A percentile compares a stretch with the other conserved stretches of the same genome.
Conservation (phyloP, 352 stramenopile genomes). For the Pseudoperonospora humuli region DNA sequence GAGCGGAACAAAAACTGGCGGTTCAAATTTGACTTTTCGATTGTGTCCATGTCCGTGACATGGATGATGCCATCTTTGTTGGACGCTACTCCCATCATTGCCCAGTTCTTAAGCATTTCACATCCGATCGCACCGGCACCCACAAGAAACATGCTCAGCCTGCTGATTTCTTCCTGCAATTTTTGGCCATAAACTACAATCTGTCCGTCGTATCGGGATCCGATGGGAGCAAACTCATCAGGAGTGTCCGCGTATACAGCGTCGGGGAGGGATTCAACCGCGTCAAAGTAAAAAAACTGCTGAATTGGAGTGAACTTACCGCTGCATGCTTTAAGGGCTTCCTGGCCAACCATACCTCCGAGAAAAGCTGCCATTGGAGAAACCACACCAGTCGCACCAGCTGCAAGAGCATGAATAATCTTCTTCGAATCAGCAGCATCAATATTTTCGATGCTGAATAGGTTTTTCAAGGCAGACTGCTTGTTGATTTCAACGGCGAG, state of each 20-base stretch:
- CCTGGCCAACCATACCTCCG: slow-evolving; percentile 96
- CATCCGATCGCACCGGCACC: slow-evolving; percentile 98
- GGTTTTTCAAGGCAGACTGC: slow-evolving; percentile 56
- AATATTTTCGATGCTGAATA: slow-evolving; percentile 55
- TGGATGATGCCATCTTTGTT: slow-evolving; percentile 83
- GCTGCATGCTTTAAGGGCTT: slow-evolving; percentile 97
- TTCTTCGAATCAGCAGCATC: slow-evolving; percentile 64
- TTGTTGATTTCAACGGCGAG: slow-evolving; percentile 70
- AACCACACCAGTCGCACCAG: slow-evolving; percentile 87
- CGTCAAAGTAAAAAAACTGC: slow-evolving; percentile 99
- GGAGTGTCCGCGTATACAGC: slow-evolving; percentile 33
- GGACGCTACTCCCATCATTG: slow-evolving; percentile 96
- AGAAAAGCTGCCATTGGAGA: slow-evolving; percentile 95
- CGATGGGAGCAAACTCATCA: slow-evolving; percentile 54
- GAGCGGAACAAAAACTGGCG: slow-evolving; percentile 99
- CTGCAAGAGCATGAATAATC: slow-evolving; percentile 72
- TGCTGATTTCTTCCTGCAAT: slow-evolving; percentile 77
- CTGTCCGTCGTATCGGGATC: slow-evolving; percentile 90
- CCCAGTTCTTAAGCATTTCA: slow-evolving; percentile 99
- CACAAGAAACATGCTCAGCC: slow-evolving; percentile 94
- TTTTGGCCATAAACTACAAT: slow-evolving; percentile 85
- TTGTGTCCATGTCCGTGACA: slow-evolving; percentile 99
- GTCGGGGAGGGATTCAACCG: slow-evolving; percentile 93
- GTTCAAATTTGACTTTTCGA: slow-evolving; percentile 98
- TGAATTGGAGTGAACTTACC: slow-evolving; percentile 99